These are phyloP conservation scores for Nemophila menziesii DNA, from an alignment of 257 asterid species.

Conservation along the genomic window DNA sequence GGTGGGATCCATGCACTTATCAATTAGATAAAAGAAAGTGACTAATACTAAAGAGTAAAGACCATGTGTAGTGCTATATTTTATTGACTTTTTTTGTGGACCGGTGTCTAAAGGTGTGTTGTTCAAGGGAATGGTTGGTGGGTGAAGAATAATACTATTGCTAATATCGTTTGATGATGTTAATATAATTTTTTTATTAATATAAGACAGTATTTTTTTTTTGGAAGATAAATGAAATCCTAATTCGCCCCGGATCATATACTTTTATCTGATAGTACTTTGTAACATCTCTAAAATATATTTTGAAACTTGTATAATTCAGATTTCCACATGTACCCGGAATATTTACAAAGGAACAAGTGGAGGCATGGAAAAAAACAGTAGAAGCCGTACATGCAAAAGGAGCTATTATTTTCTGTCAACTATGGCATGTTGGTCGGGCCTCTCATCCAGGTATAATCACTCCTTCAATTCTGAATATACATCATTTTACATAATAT, in stretches of 20 bases:
- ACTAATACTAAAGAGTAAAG: neutral
- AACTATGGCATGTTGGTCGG: slow-evolving; percentile 96
- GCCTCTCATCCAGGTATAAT: slow-evolving; percentile 75
- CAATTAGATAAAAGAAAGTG: neutral
- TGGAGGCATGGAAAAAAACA: slow-evolving; percentile 71
- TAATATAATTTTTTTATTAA: too few relatives aligned
- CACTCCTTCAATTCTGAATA: neutral
- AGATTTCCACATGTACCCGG: slow-evolving; percentile 98
- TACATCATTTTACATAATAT: neutral
- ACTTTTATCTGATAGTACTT: too few relatives aligned
- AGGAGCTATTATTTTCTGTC: slow-evolving; percentile 81
- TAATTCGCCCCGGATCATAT: too few relatives aligned
- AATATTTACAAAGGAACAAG: slow-evolving; percentile 66
- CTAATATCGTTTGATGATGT: neutral
- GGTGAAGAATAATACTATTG: neutral
- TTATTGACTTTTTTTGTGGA: neutral
- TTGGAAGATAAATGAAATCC: too few relatives aligned
- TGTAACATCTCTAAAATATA: too few relatives aligned
- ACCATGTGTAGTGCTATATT: neutral
- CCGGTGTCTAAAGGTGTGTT: neutral
- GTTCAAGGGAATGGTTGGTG: neutral
- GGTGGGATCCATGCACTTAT: neutral
- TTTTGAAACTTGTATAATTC: too few relatives aligned
- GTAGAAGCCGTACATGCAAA: slow-evolving; percentile 72
- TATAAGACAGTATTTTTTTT: too few relatives aligned